Conservation (phyloP, 257 asterid genomes). For the Linaria vulgaris region DNA sequence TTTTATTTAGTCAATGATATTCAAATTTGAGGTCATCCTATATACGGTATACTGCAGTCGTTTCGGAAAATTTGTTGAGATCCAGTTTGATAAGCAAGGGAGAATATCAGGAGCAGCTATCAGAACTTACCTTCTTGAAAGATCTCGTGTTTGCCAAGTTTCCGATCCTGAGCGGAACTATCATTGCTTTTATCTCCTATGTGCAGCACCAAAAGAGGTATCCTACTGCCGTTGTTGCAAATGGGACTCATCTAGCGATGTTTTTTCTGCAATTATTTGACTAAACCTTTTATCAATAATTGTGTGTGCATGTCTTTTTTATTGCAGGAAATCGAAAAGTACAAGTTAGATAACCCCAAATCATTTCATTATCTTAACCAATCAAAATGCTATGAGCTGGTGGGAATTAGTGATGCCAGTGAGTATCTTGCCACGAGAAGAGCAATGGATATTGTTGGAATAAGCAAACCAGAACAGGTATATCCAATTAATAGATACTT, state of each 20-base stretch:
- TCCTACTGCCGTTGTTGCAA: constrained; percentile 26
- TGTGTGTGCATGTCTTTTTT: constrained; percentile 23
- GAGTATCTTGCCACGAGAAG: constrained; percentile 93
- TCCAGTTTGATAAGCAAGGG: constrained; percentile 96
- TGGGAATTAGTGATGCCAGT: constrained; percentile 78
- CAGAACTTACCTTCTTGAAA: constrained; percentile 95
- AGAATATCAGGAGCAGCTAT: constrained; percentile 99
- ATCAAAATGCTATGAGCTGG: constrained; percentile 83
- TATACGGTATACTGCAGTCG: constrained; percentile 69
- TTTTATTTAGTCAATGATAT: constrained; percentile 13
- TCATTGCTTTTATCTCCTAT: constrained; percentile 95
- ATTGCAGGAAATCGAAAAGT: constrained; percentile 79
- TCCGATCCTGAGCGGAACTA: constrained; percentile 97
- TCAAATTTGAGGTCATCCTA: constrained; percentile 30
- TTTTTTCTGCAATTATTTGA: constrained; percentile 14
- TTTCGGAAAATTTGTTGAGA: constrained; percentile 96
- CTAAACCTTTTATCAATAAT: constrained; percentile 12
- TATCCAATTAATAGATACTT: constrained; percentile 16
- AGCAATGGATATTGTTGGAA: constrained; percentile 98
- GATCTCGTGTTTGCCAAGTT: constrained; percentile 98
- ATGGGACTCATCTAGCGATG: constrained; percentile 23
- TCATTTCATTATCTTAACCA: constrained; percentile 93
- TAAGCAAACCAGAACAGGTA: constrained; percentile 87
- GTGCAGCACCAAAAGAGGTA: constrained; percentile 99
- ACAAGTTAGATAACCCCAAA: constrained; percentile 78